Conservation (phyloP, 441 rosid genomes). For the Erodium texanum region DNA sequence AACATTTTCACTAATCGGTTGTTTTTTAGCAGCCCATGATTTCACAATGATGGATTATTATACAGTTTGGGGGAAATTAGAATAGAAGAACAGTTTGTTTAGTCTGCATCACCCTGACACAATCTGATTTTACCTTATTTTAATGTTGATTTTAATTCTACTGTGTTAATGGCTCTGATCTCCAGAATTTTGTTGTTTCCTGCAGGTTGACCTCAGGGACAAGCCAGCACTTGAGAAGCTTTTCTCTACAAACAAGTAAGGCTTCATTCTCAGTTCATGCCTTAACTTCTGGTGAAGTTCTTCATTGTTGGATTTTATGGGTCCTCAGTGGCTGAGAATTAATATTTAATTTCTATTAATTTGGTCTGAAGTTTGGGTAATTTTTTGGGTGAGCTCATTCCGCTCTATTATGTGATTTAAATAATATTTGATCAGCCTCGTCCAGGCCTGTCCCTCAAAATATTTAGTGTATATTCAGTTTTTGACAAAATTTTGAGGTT, state of each 20-base stretch:
- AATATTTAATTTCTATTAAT: not conserved
- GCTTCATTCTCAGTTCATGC: not conserved
- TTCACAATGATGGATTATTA: not conserved
- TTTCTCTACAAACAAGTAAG: slow-evolving; percentile 58
- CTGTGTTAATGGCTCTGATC: not conserved
- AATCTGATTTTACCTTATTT: too few relatives aligned
- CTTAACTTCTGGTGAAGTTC: not conserved
- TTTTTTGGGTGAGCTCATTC: not conserved
- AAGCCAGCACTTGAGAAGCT: slow-evolving; percentile 62
- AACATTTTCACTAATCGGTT: not conserved
- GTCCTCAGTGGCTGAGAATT: not conserved
- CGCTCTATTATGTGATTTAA: too few relatives aligned
- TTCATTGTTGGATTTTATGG: not conserved
- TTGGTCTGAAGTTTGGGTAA: slow-evolving; percentile 30
- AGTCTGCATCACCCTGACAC: not conserved
- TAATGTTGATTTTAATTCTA: not conserved
- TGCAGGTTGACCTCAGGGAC: slow-evolving; percentile 81
- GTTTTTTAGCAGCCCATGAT: not conserved
- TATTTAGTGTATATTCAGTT: not conserved
- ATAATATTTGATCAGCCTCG: too few relatives aligned
- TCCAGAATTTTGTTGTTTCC: slow-evolving; percentile 11
- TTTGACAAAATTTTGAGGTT: not conserved
- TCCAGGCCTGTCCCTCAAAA: too few relatives aligned
- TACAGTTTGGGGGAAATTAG: not conserved
- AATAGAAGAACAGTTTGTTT: not conserved